Base-by-base conservation (phyloP, 2,329 filamentous ascomycete species). In the Fusarium camptoceras region DNA sequence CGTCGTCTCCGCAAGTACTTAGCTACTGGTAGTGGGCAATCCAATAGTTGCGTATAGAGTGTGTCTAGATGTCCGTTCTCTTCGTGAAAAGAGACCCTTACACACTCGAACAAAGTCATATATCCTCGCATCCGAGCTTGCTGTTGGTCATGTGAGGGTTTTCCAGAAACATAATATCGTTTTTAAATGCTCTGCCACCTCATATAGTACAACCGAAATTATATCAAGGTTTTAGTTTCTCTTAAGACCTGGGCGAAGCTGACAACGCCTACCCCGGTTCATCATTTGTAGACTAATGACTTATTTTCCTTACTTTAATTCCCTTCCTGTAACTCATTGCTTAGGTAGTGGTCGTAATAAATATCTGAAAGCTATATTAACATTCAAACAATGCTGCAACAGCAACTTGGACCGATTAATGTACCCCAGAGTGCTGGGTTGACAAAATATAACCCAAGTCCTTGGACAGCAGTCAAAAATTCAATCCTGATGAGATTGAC, bases 401-500 rank as follows among this genome's bases (percentile, higher is more conserved):
- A 20, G 24, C 16, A 28, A 42, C 24, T 18, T 53, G 24, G 7
- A 41, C 49, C 8, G 16, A 22, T 25, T 15, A 22, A 22, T 20
- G n/a, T 24, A 14, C 24, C n/a, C 41, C 34, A 12, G 11, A 9
- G 14, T 53, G 16, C 30, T 37, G 10, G 18, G n/a, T 24, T 25
- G 41, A 25, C 16, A 16, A 9, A 10, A 25, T 27, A 4, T 7
- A 2, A 9, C 20, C 11, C 11, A 5, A 30, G n/a, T 24, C 25
- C n/a, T n/a, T 57, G 16, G 15, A 46, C 20, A 42, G 27, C 20
- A 39, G 20, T 15, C 25, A 24, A 20, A 20, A 39, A 25, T 24
- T 39, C 14, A 25, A 39, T 12, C 31, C 58, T 65, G 61, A 57
- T 43, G 49, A 58, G 44, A 56, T 71, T 48, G 37, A 41, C 37